Evolutionary conservation across 2,329 filamentous ascomycete genomes (phyloP), one percentile per base, ranked within the genome.

Genomic region (Drechslerella stenobrocha): DNA sequence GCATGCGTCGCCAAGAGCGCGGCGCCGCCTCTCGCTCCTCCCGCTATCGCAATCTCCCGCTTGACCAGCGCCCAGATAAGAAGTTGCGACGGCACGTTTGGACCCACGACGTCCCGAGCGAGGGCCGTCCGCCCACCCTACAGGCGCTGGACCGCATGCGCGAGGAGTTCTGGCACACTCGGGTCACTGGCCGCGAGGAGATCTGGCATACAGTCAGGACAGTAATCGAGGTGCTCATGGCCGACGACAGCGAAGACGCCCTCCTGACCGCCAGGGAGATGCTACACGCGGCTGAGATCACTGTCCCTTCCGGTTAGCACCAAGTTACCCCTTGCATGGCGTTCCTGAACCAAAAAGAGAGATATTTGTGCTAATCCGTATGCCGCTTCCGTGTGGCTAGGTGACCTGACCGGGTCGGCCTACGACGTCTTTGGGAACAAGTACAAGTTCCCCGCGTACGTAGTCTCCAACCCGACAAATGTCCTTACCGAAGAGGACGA

Each of bases 271-370:
- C 55, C 4, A 59, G 55, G 26, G 50, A 60, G 20, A 56, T 67
- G 28, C 51, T 67, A n/a, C n/a, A 30, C 13, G 55, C 55, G 3
- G 50, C 63, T 23, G 63, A 67, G 44, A 60, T 67, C 24, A 67
- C 55, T 9, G 30, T 35, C 13, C 63, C 63, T 20, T 51, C 44
- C 26, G 63, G 59, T 63, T 28, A 53, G 52, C 52, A 44, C 30
- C 11, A 5, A 30, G 11, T 30, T 5, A 30, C 28, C 28, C 28
- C 28, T 30, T 30, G 28, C 28, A 30, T 51, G 22, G 6, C 30
- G 7, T 42, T 53, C 18, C 30, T 44, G n/a, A 63, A n/a, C 20
- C 35, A 32, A 22, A 35, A 44, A 51, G 15, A 52, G 40, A n/a
- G n/a, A n/a, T n/a, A n/a, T n/a, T n/a, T n/a, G n/a, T n/a, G n/a